Conservation (phyloP, 306 rosid species). For the Quercus alba region DNA sequence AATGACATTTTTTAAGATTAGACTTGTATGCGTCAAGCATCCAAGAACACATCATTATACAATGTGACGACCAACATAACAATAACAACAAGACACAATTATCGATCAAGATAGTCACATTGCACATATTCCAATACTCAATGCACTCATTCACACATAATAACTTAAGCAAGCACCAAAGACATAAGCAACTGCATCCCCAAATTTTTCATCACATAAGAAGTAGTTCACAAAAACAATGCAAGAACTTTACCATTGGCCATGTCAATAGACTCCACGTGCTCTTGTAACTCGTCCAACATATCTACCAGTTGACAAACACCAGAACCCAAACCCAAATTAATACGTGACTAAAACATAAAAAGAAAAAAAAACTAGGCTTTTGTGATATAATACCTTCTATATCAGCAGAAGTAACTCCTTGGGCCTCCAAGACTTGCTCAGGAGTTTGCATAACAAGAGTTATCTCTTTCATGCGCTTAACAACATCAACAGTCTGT, state of each 20-base stretch:
- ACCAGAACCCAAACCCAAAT: not conserved
- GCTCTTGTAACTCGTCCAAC: slow-evolving; percentile 95
- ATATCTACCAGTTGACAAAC: slow-evolving; percentile 42
- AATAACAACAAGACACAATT: not conserved
- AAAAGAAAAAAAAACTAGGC: not conserved
- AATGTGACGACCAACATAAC: not conserved
- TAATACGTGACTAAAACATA: not conserved
- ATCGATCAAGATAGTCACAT: not conserved
- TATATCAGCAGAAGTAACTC: slow-evolving; percentile 61
- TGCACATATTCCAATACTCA: not conserved
- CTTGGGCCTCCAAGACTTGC: slow-evolving; percentile 80
- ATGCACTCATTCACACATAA: not conserved
- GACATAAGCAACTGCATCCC: not conserved
- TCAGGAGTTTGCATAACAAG: slow-evolving; percentile 89
- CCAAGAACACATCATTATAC: not conserved
- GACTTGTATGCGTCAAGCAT: not conserved
- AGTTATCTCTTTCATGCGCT: slow-evolving; percentile 94
- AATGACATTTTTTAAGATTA: not conserved
- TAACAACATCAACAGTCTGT: slow-evolving; percentile 68
- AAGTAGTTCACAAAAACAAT: slow-evolving; percentile 1
- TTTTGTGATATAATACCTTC: slow-evolving; percentile 51
- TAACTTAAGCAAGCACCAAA: not conserved
- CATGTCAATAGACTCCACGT: slow-evolving; percentile 92
- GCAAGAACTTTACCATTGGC: slow-evolving; percentile 68
- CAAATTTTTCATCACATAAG: not conserved